A percentile compares a stretch with the other conserved stretches of the same genome.
Conservation (phyloP, 805 yeast species). For the Priceomyces medius region DNA sequence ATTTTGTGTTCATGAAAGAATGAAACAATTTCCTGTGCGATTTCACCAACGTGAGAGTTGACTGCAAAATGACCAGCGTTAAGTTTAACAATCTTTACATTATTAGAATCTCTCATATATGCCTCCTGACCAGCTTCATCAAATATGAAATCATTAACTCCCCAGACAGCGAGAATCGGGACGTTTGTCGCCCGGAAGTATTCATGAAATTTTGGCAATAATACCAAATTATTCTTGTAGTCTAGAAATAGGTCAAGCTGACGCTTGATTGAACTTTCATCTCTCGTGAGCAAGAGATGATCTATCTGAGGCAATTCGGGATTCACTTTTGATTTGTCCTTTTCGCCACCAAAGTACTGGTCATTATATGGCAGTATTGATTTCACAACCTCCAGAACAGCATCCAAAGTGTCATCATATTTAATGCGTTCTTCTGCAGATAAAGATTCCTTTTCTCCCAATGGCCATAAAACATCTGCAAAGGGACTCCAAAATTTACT, state of each 20-base stretch:
- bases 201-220: conserved; percentile 38
- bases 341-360: conserved; percentile 22
- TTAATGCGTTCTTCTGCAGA: too few species aligned
- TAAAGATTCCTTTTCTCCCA: too few species aligned
- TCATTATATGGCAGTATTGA: too few species aligned
- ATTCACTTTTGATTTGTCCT: conserved; percentile 24
- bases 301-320: conserved; percentile 34
- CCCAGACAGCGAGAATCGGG: conserved; percentile 43
- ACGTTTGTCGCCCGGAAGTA: conserved; percentile 26
- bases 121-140: conserved; percentile 37
- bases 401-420: too few species aligned
- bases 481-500: conserved; percentile 40
- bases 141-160: conserved; percentile 39
- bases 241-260: too few species aligned
- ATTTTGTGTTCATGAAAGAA: too few species aligned
- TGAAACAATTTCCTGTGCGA: conserved; percentile 29
- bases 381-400: too few species aligned
- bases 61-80: conserved; percentile 43
- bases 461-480: too few species aligned
- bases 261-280: too few species aligned
- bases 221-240: conserved; percentile 30
- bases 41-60: conserved; percentile 24
- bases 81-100: conserved; percentile 22
- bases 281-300: too few species aligned
- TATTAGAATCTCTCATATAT: conserved; percentile 28